Base-by-base conservation (phyloP, 1,139 yeast species). In the Debaryomyces robertsiae region DNA sequence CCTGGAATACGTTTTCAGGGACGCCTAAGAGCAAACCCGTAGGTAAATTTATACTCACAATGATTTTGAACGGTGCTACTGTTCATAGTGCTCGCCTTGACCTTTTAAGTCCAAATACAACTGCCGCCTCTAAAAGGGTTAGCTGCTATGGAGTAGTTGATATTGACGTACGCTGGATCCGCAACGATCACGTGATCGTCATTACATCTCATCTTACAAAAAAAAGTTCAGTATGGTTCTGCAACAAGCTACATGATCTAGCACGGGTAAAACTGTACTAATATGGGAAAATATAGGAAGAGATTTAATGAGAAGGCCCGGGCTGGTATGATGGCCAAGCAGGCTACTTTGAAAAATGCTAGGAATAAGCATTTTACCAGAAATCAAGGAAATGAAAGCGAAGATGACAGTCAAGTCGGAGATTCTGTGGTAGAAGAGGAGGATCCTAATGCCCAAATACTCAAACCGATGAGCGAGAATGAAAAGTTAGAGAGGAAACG, bases 231-330 rank as follows among this genome's bases (percentile, higher is more conserved):
- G 22, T 36, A 29, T 19, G 29, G 37, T 14, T 39, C 38, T 37
- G 33, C 23, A 32, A 17, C 41, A 7, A 11, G 27, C 9, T 27
- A 18, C 10, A 10, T 13, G 25, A 5, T 39, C 7, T 7, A 17
- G 9, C n/a, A 7, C 22, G 11, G 28, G 24, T 28, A 23, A 31
- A 13, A 19, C 18, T 15, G n/a, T 11, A 13, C 10, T 25, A 41
- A 5, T 13, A 87, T 88, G 96, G 96, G 93, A 44, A 85, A 84
- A 49, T 87, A 85, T 60, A 76, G 94, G 53, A 79, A 79, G 60
- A 65, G 96, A 47, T 85, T 83, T 68, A 88, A 88, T 61, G 95
- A 84, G 61, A 86, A 85, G 69, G 95, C 95, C 43, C 79, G 95
- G 28, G 58, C 89, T 3, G 95, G 96, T 24, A 84, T 84, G 79